These are phyloP conservation scores for Tolypocladium paradoxum DNA, from an alignment of 2,329 filamentous ascomycete species.

Conservation along the genomic window DNA sequence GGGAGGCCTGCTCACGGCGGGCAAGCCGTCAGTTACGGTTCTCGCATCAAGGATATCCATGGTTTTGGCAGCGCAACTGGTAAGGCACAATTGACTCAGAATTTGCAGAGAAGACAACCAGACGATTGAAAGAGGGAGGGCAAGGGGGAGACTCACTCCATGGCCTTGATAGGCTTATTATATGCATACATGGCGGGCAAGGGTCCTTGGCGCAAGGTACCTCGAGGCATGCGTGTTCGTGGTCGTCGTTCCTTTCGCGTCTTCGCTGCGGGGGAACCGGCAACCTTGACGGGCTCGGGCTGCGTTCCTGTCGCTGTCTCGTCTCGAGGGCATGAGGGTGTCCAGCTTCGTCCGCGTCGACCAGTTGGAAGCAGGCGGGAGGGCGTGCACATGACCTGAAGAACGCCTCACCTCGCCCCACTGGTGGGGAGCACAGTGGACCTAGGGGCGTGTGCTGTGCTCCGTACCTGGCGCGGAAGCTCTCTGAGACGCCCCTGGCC, in stretches of 20 bases:
- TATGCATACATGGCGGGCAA: conserved; percentile 20
- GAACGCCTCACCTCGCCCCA: too few relatives aligned
- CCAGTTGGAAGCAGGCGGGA: background rate
- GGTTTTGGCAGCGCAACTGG: conserved; percentile 4
- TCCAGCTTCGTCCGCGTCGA: background rate
- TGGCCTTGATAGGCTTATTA: conserved; percentile 25
- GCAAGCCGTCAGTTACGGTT: conserved; percentile 10
- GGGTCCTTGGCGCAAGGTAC: conserved; percentile 1
- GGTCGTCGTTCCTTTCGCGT: background rate
- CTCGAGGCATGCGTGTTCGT: too few relatives aligned
- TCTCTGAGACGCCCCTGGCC: background rate
- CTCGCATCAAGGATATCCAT: conserved; percentile 4
- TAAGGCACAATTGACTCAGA: background rate
- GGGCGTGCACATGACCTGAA: background rate
- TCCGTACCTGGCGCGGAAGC: too few relatives aligned
- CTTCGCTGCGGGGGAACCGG: background rate
- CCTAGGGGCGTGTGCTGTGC: background rate
- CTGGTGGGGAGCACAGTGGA: too few relatives aligned
- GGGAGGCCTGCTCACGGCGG: conserved; percentile 20
- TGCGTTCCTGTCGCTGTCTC: background rate
- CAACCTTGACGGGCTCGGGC: background rate
- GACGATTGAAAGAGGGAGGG: conserved; percentile 1
- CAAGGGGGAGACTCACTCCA: conserved; percentile 21
- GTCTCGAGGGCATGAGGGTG: background rate
- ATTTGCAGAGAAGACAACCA: conserved; percentile 1